phyloP scores from a whole-genome alignment of 306 rosid species.

The Pyrus pyrifolia region DNA sequence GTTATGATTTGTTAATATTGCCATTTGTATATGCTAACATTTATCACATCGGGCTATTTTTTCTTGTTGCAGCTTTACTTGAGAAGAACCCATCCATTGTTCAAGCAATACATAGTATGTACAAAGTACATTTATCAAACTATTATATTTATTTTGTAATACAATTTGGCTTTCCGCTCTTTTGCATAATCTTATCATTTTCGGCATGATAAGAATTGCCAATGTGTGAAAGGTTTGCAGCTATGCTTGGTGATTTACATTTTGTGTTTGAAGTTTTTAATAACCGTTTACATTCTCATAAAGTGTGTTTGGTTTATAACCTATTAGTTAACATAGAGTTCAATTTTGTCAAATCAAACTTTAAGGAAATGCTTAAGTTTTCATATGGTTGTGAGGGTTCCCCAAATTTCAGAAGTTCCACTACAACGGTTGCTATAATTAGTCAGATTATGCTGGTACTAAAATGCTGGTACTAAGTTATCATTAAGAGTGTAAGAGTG shows the following conservation, averaged over 20 bases:
- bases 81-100: constrained; percentile 57
- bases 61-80: constrained; percentile 55
- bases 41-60: neutral
- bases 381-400: neutral
- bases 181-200: neutral
- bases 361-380: neutral
- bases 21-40: neutral
- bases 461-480: neutral
- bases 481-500: neutral
- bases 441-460: neutral
- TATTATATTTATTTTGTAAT: neutral
- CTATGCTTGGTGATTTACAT: neutral
- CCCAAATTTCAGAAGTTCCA: neutral
- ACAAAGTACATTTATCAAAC: neutral
- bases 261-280: neutral
- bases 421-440: neutral
- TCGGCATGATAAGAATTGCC: neutral
- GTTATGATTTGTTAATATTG: neutral
- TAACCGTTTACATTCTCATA: neutral
- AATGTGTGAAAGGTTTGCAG: neutral
- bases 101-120: constrained; percentile 51
- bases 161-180: neutral
- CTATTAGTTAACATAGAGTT: neutral
- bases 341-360: neutral
- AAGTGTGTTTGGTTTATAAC: neutral